Evolutionary conservation across 2,329 filamentous ascomycete species (phyloP), one percentile per base, ranked within the genome.

Genomic region (Onygenales sp.): DNA sequence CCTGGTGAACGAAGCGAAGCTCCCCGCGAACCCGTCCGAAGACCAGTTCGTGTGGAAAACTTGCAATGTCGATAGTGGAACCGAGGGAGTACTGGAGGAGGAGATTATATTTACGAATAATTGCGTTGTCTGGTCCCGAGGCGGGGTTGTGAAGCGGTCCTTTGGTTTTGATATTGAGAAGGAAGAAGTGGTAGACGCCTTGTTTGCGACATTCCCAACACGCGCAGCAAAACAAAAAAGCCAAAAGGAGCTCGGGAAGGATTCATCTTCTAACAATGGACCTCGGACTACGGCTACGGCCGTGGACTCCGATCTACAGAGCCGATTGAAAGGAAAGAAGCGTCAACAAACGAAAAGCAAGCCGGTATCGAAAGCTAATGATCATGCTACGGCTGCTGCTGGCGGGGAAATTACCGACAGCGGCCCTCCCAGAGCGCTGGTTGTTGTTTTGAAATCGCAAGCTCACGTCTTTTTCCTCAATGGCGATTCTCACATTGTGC

Each of bases 381-480:
- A 50, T 2, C 51, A 58, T 34, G 44, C 56, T 17, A 52, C 51
- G 34, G 51, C 57, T 21, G 47, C 54, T n/a, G 10, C 42, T 80
- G 42, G 79, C 56, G 59, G 64, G 57, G 36, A 61, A 61, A 51
- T 59, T 58, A 46, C 54, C 51, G 32, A 60, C 59, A 51, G 62
- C 44, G 61, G 64, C 31, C 53, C 68, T 58, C 65, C 74, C 62
- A 65, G 85, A 63, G 90, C 92, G 4, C 73, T 98, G 56, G 88
- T 97, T 6, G 87, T 98, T 49, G 87, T 97, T 60, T 81, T 98
- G 59, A 91, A 88, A 70, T 91, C 88, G 0, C 92, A 97, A 65
- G 90, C 88, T 21, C 92, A 97, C 66, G 83, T 98, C 59, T 94
- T 91, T 75, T 96, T 94, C 66, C 79, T 97, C 39, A 82, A 87